Base-by-base conservation (phyloP, 2,329 filamentous ascomycete genomes). In the Sordariomycetes sp. region DNA sequence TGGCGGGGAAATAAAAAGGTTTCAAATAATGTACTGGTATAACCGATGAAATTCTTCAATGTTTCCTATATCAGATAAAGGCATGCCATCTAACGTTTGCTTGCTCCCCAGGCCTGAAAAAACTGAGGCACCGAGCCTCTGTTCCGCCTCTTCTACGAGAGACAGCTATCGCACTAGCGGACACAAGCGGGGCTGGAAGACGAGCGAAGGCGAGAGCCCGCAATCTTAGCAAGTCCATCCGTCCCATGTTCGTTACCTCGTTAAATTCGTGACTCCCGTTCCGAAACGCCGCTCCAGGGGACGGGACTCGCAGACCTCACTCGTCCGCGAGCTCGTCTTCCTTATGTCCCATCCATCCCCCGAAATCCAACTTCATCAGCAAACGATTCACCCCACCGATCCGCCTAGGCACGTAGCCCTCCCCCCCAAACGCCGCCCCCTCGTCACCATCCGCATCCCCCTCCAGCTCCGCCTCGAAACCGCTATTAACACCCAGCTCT, bases 331-430 rank as follows among this genome's bases (percentile, higher is more conserved):
- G 48, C 36, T 17, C 35, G 10, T 55, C 53, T 13, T 45, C 53
- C 36, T 6, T 55, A 20, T 52, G 35, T n/a, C 68, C 73, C 61
- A 81, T 77, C 80, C 79, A 83, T 57, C 71, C 77, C 22, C 80
- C 80, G 68, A 83, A 82, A 65, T 96, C 90, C 64, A 96, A 73
- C 74, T 96, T 96, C 89, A 96, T 95, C 66, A 96, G 70, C 66
- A 96, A 70, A 59, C 88, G 77, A 72, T 96, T 90, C 52, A 96
- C 82, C 1, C 90, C 88, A 0, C 89, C 89, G 3, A 89, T 81
- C 60, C 86, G 83, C 60, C 82, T 78, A 1, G 89, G 86, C 34
- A 85, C 76, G 67, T 89, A 96, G 60, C 62, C 65, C 56, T 64
- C 63, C 32, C 64, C 65, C 45, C 68, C 67, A 54, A 61, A 63